A percentile compares a stretch with the other conserved stretches of the same genome.
These are phyloP conservation scores for Urtica urens DNA, from an alignment of 306 rosid genomes.

Conservation along the genomic window DNA sequence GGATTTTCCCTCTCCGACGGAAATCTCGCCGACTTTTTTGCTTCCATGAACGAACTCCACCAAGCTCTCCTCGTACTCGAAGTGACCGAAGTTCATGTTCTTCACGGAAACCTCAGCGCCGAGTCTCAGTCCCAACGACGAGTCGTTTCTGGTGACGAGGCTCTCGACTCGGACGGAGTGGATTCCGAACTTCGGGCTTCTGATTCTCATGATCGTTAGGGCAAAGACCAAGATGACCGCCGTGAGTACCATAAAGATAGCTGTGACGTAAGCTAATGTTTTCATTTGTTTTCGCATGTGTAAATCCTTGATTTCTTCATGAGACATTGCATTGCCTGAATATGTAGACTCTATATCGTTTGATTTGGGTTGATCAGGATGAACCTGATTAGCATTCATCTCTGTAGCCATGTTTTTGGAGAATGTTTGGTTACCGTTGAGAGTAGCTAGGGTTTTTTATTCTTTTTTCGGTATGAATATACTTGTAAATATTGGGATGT, in stretches of 20 bases:
- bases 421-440: no score
- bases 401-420: neutral
- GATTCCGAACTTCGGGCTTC: conserved; percentile 12
- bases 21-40: neutral
- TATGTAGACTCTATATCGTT: conserved; percentile 1
- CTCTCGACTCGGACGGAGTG: conserved; percentile 1
- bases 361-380: neutral
- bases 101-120: neutral
- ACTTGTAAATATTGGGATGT: no score
- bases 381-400: neutral
- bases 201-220: conserved; percentile 1
- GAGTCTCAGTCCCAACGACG: conserved; percentile 3
- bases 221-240: neutral
- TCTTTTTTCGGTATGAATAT: no score
- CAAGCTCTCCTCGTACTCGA: conserved; percentile 3
- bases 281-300: neutral
- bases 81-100: conserved; percentile 14
- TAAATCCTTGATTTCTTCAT: neutral
- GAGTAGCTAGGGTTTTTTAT: no score
- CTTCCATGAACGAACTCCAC: neutral
- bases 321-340: neutral
- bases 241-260: conserved; percentile 1
- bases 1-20: conserved; percentile 6
- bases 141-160: neutral
- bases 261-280: neutral